These are phyloP conservation scores for Naganishia vishniacii DNA, from an alignment of 768 basidiomycete species.

Conservation along the genomic window DNA sequence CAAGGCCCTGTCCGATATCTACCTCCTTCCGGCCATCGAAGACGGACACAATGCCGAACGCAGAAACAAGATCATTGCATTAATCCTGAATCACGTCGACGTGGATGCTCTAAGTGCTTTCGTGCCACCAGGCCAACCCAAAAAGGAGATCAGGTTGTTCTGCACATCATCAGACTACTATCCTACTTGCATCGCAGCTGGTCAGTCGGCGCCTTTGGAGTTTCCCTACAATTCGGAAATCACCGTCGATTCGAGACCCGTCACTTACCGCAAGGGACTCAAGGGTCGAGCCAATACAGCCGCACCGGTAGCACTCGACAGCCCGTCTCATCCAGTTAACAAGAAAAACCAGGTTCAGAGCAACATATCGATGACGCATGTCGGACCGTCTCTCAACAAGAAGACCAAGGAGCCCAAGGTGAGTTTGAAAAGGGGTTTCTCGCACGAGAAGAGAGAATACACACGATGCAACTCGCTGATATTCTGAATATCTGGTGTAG, in stretches of 20 bases:
- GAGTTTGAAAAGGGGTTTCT: too few relatives aligned
- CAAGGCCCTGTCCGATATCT: conserved; percentile 38
- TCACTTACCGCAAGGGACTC: conserved; percentile 42
- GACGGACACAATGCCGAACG: conserved; percentile 29
- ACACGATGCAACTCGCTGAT: background rate
- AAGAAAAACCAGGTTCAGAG: conserved; percentile 25
- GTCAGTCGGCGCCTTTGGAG: conserved; percentile 39
- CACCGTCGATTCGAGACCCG: conserved; percentile 32
- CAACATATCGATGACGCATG: conserved; percentile 37
- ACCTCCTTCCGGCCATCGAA: conserved; percentile 10
- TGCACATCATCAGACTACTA: conserved; percentile 48
- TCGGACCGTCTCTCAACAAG: conserved; percentile 44
- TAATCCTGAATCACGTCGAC: conserved; percentile 32
- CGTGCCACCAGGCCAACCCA: conserved; percentile 12
- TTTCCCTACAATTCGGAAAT: conserved; percentile 43
- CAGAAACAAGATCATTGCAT: conserved; percentile 32
- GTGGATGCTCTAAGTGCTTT: conserved; percentile 28
- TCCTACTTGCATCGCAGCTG: conserved; percentile 26
- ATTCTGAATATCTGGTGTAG: background rate
- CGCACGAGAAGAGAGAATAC: too few relatives aligned
- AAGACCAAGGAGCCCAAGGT: conserved; percentile 49
- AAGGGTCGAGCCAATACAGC: conserved; percentile 45
- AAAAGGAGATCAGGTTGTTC: conserved; percentile 36
- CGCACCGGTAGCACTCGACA: conserved; percentile 42
- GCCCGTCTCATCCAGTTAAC: conserved; percentile 5